These are phyloP conservation scores for Noccaea bulbosa DNA, from an alignment of 345 rosid genomes.

Conservation along the genomic window DNA sequence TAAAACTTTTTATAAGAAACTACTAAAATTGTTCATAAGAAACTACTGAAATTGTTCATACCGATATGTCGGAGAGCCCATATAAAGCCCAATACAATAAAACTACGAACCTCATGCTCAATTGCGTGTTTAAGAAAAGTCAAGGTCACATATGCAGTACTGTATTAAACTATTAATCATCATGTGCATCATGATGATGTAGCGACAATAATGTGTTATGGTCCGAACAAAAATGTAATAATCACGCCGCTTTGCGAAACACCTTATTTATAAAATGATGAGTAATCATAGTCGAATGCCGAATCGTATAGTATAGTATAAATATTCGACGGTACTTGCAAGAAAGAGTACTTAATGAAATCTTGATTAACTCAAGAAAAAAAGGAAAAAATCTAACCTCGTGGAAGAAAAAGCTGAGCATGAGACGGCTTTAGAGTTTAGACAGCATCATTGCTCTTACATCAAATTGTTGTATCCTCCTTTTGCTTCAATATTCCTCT, in stretches of 20 bases:
- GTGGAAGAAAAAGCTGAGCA: conserved; percentile 45
- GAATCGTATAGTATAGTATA: conserved; percentile 21
- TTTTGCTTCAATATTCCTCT: conserved; percentile 40
- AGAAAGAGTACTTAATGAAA: not conserved
- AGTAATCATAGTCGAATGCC: conserved; percentile 31
- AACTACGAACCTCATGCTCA: not conserved
- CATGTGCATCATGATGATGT: conserved; percentile 35
- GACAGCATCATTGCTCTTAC: conserved; percentile 44
- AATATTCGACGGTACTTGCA: conserved; percentile 12
- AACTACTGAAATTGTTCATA: too few relatives aligned
- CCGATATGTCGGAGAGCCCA: conserved; percentile 3
- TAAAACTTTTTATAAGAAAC: too few relatives aligned
- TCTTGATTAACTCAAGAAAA: conserved; percentile 11
- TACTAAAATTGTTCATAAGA: too few relatives aligned
- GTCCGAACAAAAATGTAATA: conserved; percentile 27
- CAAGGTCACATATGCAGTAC: conserved; percentile 23
- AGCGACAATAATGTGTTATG: conserved; percentile 25
- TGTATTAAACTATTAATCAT: too few relatives aligned
- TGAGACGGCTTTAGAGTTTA: conserved; percentile 44
- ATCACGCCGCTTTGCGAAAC: conserved; percentile 36
- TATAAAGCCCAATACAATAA: conserved; percentile 22
- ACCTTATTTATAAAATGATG: conserved; percentile 30
- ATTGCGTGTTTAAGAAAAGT: not conserved
- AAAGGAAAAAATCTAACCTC: conserved; percentile 10
- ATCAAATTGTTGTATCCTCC: conserved; percentile 41